A percentile compares a stretch with the other conserved stretches of the same genome.
Evolutionary conservation across 2,329 filamentous ascomycete genomes (phyloP).

Genomic region (Rhynchosporium agropyri): DNA sequence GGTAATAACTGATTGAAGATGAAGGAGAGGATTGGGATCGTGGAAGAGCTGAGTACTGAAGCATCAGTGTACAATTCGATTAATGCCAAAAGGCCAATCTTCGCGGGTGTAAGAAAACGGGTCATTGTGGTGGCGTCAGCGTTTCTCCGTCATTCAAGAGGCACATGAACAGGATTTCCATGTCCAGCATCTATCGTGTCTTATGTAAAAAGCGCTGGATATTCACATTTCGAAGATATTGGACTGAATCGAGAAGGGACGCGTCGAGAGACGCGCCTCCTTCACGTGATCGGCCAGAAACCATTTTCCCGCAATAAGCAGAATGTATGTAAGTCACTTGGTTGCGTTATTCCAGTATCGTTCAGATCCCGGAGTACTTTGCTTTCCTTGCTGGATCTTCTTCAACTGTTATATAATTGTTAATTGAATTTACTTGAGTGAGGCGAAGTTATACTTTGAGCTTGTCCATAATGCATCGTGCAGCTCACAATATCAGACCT

Average conservation of each 20-base stretch:
- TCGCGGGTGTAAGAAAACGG: conserved; percentile 85
- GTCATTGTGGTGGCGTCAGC: conserved; percentile 56
- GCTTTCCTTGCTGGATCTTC: too few relatives aligned
- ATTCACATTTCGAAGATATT: background rate
- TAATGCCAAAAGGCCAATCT: conserved; percentile 79
- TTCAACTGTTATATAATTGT: too few relatives aligned
- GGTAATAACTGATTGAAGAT: conserved; percentile 71
- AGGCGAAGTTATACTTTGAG: too few relatives aligned
- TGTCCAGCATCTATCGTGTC: background rate
- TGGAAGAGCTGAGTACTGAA: conserved; percentile 67
- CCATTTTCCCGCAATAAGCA: background rate
- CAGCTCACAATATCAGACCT: too few relatives aligned
- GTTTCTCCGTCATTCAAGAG: background rate
- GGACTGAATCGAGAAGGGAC: background rate
- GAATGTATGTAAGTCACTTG: too few relatives aligned
- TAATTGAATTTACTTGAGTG: too few relatives aligned
- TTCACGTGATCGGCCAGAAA: background rate
- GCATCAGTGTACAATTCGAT: conserved; percentile 80
- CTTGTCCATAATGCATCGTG: too few relatives aligned
- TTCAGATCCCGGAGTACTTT: too few relatives aligned
- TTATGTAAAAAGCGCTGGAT: background rate
- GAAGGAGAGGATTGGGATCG: conserved; percentile 77
- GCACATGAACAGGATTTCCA: conserved; percentile 6
- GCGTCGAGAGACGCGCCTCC: conserved; percentile 5
- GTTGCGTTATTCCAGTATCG: too few relatives aligned